phyloP scores from a whole-genome alignment of 2,329 filamentous ascomycete species.

The Botrytis deweyae region DNA sequence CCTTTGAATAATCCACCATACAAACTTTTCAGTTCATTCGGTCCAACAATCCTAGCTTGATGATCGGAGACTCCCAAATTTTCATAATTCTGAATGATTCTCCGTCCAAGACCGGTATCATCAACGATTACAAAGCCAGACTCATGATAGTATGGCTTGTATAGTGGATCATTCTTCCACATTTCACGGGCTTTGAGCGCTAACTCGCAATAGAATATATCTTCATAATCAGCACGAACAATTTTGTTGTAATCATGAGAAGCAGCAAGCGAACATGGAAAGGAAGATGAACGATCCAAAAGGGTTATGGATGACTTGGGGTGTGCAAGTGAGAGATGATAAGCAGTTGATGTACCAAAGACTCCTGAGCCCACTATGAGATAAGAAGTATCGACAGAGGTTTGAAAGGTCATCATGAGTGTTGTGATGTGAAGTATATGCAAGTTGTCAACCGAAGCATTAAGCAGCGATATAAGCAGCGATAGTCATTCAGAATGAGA shows the following conservation, averaged over 20 bases:
- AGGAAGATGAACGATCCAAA: constrained; percentile 43
- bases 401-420: constrained; percentile 7
- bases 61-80: constrained; percentile 39
- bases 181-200: constrained; percentile 48
- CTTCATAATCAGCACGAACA: constrained; percentile 57
- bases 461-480: background rate
- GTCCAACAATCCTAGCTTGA: constrained; percentile 45
- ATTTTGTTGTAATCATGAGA: constrained; percentile 63
- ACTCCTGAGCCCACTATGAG: constrained; percentile 54
- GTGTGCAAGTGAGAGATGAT: constrained; percentile 46
- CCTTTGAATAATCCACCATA: constrained; percentile 45
- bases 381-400: constrained; percentile 24
- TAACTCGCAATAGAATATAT: constrained; percentile 52
- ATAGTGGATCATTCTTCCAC: constrained; percentile 50
- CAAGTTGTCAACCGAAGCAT: background rate
- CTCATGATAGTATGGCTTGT: constrained; percentile 49
- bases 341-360: constrained; percentile 52
- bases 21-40: constrained; percentile 42
- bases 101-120: constrained; percentile 46
- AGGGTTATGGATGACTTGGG: constrained; percentile 44
- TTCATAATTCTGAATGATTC: constrained; percentile 48
- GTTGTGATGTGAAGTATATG: background rate
- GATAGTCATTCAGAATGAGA: background rate
- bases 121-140: constrained; percentile 51
- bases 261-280: constrained; percentile 47